A percentile compares a stretch with the other conserved stretches of the same genome.
Conservation (phyloP, 257 asterid species). For the Scutellaria galericulata region DNA sequence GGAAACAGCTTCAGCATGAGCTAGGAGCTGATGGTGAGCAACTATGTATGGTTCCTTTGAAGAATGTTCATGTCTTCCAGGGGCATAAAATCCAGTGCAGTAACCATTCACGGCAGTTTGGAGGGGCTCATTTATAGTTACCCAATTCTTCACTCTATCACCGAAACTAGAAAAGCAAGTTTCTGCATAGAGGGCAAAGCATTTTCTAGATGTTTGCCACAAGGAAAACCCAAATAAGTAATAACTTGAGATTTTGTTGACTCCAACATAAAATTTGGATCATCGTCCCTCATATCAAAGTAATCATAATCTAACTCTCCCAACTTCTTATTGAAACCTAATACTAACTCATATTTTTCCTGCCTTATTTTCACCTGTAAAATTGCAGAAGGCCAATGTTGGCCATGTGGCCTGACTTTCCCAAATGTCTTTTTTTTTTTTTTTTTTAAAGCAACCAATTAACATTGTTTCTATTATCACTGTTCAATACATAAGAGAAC, state of each 20-base stretch:
- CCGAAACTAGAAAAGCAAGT: slow-evolving; percentile 60
- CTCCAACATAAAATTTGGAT: not conserved
- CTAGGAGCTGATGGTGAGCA: slow-evolving; percentile 55
- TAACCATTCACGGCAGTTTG: slow-evolving; percentile 62
- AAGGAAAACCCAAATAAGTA: slow-evolving; percentile 35
- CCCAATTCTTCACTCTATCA: slow-evolving; percentile 65
- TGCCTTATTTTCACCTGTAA: not conserved
- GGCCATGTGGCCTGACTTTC: too few relatives aligned
- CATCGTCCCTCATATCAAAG: not conserved
- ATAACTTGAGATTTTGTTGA: slow-evolving; percentile 2
- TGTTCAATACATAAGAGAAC: too few relatives aligned
- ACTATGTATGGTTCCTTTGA: slow-evolving; percentile 49
- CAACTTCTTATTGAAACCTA: not conserved
- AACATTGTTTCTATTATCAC: too few relatives aligned
- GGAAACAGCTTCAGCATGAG: slow-evolving; percentile 57
- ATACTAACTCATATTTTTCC: not conserved
- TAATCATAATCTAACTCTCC: not conserved
- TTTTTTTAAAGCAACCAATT: too few relatives aligned
- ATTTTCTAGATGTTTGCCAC: slow-evolving; percentile 50
- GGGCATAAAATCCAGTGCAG: slow-evolving; percentile 54
- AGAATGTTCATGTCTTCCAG: slow-evolving; percentile 52
- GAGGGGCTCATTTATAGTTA: slow-evolving; percentile 64
- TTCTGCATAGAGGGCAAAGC: slow-evolving; percentile 61
- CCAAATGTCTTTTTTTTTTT: too few relatives aligned
- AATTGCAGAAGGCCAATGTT: not conserved